Base-by-base conservation (phyloP, 2,329 filamentous ascomycete species). In the Penicillium oxalicum region DNA sequence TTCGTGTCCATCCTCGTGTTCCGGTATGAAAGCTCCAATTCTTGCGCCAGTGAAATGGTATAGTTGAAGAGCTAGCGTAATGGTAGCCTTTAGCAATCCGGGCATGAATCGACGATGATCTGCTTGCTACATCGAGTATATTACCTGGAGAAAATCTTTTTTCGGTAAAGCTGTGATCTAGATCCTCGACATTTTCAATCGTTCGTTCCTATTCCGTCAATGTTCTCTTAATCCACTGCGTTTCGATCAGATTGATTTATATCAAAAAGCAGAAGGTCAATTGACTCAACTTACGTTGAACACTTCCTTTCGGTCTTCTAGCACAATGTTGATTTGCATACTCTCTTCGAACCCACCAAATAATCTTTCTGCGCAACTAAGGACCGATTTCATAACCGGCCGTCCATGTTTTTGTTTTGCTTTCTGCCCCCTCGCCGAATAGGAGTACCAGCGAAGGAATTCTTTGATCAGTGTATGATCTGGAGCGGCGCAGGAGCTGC, bases 1-100 rank as follows among this genome's bases (percentile, higher is more conserved):
- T 40, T 40, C 4, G 9, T 12, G 5, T 52, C 8, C 52, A 8
- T 56, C 37, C 18, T 56, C 26, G 26, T 54, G 18, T 13, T 47
- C 27, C 25, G 43, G 49, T 18, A 56, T 52, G 45, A n/a, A n/a
- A n/a, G n/a, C 44, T 44, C 51, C 18, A 49, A 52, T 52, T 32
- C 51, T 56, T 41, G 36, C 54, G 50, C 52, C 39, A 4, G 48
- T 56, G n/a, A 56, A 52, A 3, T 54, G 44, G n/a, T 48, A 56
- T 39, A 56, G 9, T 43, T n/a, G n/a, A 38, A 56, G 52, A 26
- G 54, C 44, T 26, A 56, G 26, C 25, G 35, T 36, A 1, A 56
- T 54, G 4, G 39, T 50, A 40, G 39, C 50, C 26, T 56, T 54
- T 2, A 56, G 52, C 13, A 54, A 50, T 13, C 50, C 35, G 7